Evolutionary conservation across 345 rosid species (phyloP), one percentile per base, ranked within the genome.

Genomic region (Syzygium aqueum): DNA sequence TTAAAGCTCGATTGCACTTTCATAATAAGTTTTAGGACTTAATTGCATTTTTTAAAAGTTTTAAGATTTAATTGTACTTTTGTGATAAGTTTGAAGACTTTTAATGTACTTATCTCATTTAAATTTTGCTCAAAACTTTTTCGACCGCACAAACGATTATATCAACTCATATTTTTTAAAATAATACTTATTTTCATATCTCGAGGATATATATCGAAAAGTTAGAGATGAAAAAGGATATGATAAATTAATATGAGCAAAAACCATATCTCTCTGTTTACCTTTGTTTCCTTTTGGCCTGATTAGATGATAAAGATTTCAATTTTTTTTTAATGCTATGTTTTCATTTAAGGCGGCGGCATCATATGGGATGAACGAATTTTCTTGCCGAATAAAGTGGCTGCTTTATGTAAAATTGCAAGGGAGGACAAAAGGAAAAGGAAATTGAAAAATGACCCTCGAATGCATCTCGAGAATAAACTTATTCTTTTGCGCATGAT

Each of bases 101-200:
- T 3, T 40, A 40, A 40, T 40, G 1, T 6, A 40, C 43, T 40
- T 40, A 40, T 40, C 43, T 6, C 43, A 59, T 59, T 59, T 59
- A 0, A 59, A 59, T 25, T 25, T 61, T 11, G 12, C 8, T 61
- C 16, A 7, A 27, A 27, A 61, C 6, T 5, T 27, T 61, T 61
- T 61, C 67, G 3, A 61, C 16, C 2, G 8, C 23, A 53, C 8
- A 0, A 12, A 27, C 16, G 8, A 13, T n/a, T 6, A 27, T 5
- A 6, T 59, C 3, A n/a, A 59, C 23, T 59, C 14, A 10, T 11
- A 57, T 11, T 4, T 57, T 25, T 25, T 57, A 4, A 25, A 23
- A 12, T 11, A 57, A 57, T 23, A 25, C 2, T 5, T 57, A 14
- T 57, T 57, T 57, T 25, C 67, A 59, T 27, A 12, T 59, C 7